phyloP scores from a whole-genome alignment of 2,329 filamentous ascomycete genomes.

The Penicillium italicum region DNA sequence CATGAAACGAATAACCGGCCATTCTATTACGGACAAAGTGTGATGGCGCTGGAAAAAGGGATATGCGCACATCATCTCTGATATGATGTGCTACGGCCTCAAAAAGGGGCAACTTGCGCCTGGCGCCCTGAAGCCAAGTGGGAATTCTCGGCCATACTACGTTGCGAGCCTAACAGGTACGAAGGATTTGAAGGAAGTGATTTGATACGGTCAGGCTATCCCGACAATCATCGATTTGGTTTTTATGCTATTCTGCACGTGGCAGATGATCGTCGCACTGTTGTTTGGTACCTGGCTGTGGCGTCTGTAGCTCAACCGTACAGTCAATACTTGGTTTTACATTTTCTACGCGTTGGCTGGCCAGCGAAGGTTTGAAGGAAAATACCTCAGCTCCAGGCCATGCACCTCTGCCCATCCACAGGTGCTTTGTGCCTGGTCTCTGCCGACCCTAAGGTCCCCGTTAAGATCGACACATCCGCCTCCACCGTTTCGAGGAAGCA shows the following conservation, averaged over 20 bases:
- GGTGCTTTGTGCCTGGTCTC: background rate
- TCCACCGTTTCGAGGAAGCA: background rate
- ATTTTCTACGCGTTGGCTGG: background rate
- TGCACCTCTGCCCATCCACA: background rate
- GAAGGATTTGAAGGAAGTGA: background rate
- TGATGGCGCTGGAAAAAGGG: background rate
- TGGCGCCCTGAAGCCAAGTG: background rate
- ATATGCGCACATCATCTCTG: background rate
- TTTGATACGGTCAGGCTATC: constrained; percentile 15
- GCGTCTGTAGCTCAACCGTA: constrained; percentile 10
- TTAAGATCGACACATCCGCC: constrained; percentile 14
- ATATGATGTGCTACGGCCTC: background rate
- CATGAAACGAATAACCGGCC: background rate
- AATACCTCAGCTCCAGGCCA: constrained; percentile 3
- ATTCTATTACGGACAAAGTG: background rate
- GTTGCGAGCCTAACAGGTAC: background rate
- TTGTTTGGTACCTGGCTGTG: constrained; percentile 8
- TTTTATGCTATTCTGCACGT: constrained; percentile 5
- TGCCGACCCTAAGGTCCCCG: background rate
- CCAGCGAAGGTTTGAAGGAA: constrained; percentile 3
- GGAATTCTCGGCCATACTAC: background rate
- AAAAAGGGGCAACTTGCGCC: background rate
- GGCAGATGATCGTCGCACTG: constrained; percentile 18
- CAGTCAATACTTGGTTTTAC: constrained; percentile 14
- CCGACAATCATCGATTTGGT: constrained; percentile 1